phyloP scores from a whole-genome alignment of 2,329 filamentous ascomycete species.

The Trichophyton verrucosum region DNA sequence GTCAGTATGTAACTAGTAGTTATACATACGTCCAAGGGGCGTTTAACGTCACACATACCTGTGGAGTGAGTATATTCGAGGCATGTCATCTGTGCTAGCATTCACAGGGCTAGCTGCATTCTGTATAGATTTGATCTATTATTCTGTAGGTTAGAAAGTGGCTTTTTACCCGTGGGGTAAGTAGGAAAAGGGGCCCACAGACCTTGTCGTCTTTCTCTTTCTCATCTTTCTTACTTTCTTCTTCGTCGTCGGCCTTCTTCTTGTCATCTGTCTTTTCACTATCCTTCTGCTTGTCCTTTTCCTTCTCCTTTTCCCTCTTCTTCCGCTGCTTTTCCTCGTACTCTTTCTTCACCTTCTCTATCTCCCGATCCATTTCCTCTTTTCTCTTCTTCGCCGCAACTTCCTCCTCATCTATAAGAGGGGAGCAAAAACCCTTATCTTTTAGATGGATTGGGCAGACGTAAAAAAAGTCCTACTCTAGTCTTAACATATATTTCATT shows the following conservation, averaged over 20 bases:
- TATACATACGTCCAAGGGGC: neutral
- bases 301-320: slow-evolving; percentile 52
- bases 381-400: slow-evolving; percentile 33
- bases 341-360: slow-evolving; percentile 37
- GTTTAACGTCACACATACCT: slow-evolving; percentile 42
- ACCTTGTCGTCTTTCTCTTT: slow-evolving; percentile 46
- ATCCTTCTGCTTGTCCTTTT: slow-evolving; percentile 23
- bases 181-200: slow-evolving; percentile 5
- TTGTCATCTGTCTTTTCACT: slow-evolving; percentile 35
- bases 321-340: slow-evolving; percentile 68
- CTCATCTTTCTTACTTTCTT: slow-evolving; percentile 23
- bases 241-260: slow-evolving; percentile 34
- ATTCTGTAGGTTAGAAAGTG: neutral
- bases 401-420: slow-evolving; percentile 36
- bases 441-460: slow-evolving; percentile 72
- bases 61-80: slow-evolving; percentile 71
- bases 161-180: neutral
- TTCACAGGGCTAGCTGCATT: slow-evolving; percentile 31
- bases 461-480: slow-evolving; percentile 70
- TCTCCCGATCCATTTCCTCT: slow-evolving; percentile 33
- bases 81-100: slow-evolving; percentile 47
- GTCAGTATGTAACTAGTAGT: neutral
- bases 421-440: slow-evolving; percentile 65
- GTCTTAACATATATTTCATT: neutral
- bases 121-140: slow-evolving; percentile 37